Base-by-base conservation (phyloP, 768 basidiomycete genomes). In the Boletellus ananiceps region DNA sequence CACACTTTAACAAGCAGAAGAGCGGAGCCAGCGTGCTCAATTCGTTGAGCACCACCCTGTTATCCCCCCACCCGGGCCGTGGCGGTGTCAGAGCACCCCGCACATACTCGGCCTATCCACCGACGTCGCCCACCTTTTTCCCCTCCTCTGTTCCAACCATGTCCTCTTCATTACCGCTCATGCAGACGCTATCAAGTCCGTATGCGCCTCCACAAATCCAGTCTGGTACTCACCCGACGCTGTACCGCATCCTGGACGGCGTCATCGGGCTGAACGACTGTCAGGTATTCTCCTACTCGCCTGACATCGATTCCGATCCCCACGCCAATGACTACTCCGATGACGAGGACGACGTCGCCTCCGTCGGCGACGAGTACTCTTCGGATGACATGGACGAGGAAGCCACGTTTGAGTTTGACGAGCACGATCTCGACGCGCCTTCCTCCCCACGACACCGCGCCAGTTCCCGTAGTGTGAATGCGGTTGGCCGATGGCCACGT, bases 201-300 rank as follows among this genome's bases (percentile, higher is more conserved):
- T 74, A 79, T 47, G 80, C 82, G 0, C 84, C 86, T 18, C 82
- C 88, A 12, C 77, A 79, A 50, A 85, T 86, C 57, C 77, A 87
- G 49, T 80, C 86, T 0, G 88, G 88, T 54, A 93, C 90, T 14
- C 91, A 96, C 68, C 92, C 95, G 1, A 80, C 86, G 43, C 76
- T 98, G 23, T 93, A 88, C 69, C 85, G 86, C 50, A 79, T 88
- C 49, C 80, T 99, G 39, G 85, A 93, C 76, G 86, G 93, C 38
- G 87, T 89, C 61, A 89, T 99, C 57, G 86, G 87, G 19, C 77
- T 99, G 19, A 72, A 81, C 35, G 93, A 97, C 53, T 96, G 92
- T 74, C 94, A 97, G 64, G 93, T 97, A 50, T 99, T 86, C 70
- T 88, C 91, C 2, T 99, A 93, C 74, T 78, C 81, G 35, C 96